Conservation (phyloP, 164 flowering plant species). For the Aristolochia californica region DNA sequence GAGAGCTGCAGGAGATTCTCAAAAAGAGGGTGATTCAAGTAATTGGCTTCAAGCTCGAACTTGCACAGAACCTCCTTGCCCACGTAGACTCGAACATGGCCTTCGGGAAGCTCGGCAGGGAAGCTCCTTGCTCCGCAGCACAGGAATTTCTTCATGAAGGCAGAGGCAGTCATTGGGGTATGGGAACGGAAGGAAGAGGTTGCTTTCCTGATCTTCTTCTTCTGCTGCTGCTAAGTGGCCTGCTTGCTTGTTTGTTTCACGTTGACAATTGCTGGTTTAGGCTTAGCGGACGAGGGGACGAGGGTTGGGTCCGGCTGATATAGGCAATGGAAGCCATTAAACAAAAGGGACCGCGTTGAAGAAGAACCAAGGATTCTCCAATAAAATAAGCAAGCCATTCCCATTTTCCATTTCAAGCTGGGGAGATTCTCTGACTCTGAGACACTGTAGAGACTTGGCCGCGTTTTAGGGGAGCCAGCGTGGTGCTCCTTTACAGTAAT, state of each 20-base stretch:
- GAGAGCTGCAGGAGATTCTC: slow-evolving; percentile 24
- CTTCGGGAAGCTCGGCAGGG: slow-evolving; percentile 11
- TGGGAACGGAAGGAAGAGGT: no score
- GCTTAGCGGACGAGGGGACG: neutral
- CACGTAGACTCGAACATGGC: slow-evolving; percentile 24
- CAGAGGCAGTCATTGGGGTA: slow-evolving; percentile 3
- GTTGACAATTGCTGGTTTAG: neutral
- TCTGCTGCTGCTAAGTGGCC: neutral
- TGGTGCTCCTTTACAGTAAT: neutral
- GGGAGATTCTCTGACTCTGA: no score
- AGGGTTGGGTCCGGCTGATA: neutral
- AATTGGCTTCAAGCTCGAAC: slow-evolving; percentile 27
- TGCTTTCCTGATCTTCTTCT: neutral
- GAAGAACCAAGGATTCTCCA: neutral
- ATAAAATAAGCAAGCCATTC: neutral
- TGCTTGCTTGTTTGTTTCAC: neutral
- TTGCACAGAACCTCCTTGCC: slow-evolving; percentile 23
- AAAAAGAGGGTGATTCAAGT: slow-evolving; percentile 28
- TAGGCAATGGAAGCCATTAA: neutral
- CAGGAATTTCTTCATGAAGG: slow-evolving; percentile 17
- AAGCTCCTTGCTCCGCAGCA: slow-evolving; percentile 21
- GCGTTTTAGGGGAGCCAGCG: neutral
- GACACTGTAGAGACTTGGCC: no score
- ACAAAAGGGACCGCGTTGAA: neutral
- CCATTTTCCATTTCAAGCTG: no score